phyloP scores from a whole-genome alignment of 257 asterid species.

The Datura wrightii region DNA sequence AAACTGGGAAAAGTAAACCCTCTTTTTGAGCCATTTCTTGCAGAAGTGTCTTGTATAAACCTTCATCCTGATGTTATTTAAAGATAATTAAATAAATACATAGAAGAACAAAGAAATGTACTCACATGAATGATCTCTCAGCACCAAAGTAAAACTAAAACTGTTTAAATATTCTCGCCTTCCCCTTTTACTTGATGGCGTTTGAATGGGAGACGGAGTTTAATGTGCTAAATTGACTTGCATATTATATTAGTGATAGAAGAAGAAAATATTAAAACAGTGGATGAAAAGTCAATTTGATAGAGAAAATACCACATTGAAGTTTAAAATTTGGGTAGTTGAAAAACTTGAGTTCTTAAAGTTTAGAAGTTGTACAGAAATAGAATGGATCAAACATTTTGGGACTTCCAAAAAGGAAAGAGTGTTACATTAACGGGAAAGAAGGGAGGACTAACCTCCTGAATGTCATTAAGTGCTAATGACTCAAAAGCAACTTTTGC shows the following conservation, averaged over 20 bases:
- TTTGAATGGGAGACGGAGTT: neutral
- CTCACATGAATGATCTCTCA: constrained; percentile 13
- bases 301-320: constrained; percentile 26
- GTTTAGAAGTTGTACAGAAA: neutral
- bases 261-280: constrained; percentile 10
- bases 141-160: constrained; percentile 14
- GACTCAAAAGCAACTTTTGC: constrained; percentile 79
- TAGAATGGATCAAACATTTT: constrained; percentile 3
- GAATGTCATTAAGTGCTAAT: constrained; percentile 50
- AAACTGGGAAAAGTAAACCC: constrained; percentile 58
- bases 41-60: constrained; percentile 64
- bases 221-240: constrained; percentile 21
- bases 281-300: constrained; percentile 28
- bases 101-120: constrained; percentile 20
- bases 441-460: constrained; percentile 57
- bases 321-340: neutral
- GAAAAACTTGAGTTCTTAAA: neutral
- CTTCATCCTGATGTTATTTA: constrained; percentile 56
- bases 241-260: constrained; percentile 8
- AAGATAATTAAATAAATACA: neutral
- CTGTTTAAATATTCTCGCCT: neutral
- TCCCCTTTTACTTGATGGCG: neutral
- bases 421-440: neutral
- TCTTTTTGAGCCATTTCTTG: constrained; percentile 70
- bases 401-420: constrained; percentile 20